Conservation (phyloP, 495 filamentous ascomycete genomes). For the Thermochaetoides thermophila region DNA sequence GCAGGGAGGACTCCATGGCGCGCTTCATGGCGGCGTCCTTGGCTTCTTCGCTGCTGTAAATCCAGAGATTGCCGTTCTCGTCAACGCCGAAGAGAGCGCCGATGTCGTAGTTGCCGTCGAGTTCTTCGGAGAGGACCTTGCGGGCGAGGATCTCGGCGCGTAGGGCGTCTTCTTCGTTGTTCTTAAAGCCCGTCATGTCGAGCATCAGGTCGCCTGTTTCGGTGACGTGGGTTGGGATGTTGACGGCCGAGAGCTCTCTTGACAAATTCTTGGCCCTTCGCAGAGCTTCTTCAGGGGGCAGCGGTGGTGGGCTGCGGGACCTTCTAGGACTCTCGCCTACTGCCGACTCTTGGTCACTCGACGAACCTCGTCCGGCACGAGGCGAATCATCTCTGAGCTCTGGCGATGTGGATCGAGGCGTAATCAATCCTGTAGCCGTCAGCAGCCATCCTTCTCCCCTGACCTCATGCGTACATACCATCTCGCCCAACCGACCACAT, state of each 20-base stretch:
- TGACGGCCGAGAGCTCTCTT: conserved; percentile 71
- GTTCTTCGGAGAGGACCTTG: conserved; percentile 88
- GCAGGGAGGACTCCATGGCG: conserved; percentile 27
- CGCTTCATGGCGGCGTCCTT: conserved; percentile 55
- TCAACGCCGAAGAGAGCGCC: conserved; percentile 89
- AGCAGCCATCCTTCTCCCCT: no score
- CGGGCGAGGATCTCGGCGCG: conserved; percentile 84
- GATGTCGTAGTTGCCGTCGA: conserved; percentile 92
- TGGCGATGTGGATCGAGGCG: conserved; percentile 49
- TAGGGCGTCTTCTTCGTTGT: conserved; percentile 78
- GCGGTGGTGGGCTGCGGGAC: conserved; percentile 61
- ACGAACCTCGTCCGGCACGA: conserved; percentile 18
- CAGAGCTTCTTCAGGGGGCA: conserved; percentile 62
- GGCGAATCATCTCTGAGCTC: conserved; percentile 34
- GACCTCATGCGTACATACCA: conserved; percentile 15
- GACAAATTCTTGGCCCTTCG: conserved; percentile 74
- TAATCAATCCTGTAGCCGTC: conserved; percentile 21
- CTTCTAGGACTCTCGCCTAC: conserved; percentile 28
- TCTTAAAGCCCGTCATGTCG: conserved; percentile 95
- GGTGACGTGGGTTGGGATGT: conserved; percentile 82
- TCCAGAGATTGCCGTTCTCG: conserved; percentile 93
- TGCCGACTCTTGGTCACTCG: conserved; percentile 34
- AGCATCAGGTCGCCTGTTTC: conserved; percentile 95
- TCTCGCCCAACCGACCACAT: conserved; percentile 15
- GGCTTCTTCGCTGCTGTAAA: conserved; percentile 93